These are phyloP conservation scores for Suillus variegatus DNA, from an alignment of 768 basidiomycete species.

Conservation along the genomic window DNA sequence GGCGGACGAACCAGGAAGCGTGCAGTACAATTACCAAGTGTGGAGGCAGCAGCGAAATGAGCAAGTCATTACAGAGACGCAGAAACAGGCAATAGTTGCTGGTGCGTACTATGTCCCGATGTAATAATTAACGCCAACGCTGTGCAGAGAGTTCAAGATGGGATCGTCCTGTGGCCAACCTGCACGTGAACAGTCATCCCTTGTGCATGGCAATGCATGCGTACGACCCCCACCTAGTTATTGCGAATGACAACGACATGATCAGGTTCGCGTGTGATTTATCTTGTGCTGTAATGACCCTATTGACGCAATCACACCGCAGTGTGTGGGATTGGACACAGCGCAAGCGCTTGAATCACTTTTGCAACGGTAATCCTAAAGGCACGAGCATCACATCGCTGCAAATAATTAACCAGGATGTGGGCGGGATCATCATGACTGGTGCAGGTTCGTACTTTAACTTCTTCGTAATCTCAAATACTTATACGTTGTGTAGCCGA, in stretches of 20 bases:
- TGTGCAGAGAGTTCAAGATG: slow-evolving; percentile 60
- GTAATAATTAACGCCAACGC: neutral
- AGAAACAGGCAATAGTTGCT: slow-evolving; percentile 68
- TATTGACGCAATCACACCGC: slow-evolving; percentile 5
- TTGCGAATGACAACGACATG: slow-evolving; percentile 84
- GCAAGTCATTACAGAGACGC: slow-evolving; percentile 67
- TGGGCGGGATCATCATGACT: slow-evolving; percentile 85
- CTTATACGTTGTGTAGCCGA: slow-evolving; percentile 59
- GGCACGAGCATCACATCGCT: slow-evolving; percentile 86
- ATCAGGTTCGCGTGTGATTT: slow-evolving; percentile 59
- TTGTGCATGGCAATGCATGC: slow-evolving; percentile 87
- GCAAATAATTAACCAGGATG: slow-evolving; percentile 94
- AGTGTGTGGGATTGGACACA: slow-evolving; percentile 97
- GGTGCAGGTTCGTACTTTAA: slow-evolving; percentile 66
- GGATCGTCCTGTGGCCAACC: slow-evolving; percentile 70
- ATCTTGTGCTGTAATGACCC: neutral
- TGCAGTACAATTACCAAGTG: slow-evolving; percentile 92
- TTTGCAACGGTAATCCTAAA: slow-evolving; percentile 85
- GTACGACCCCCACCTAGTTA: slow-evolving; percentile 84
- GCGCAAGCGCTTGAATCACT: slow-evolving; percentile 73
- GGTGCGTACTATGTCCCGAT: slow-evolving; percentile 46
- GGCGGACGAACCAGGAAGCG: slow-evolving; percentile 92
- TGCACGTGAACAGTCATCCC: slow-evolving; percentile 62
- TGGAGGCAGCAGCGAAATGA: slow-evolving; percentile 95
- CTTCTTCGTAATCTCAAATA: neutral